phyloP scores from a whole-genome alignment of 345 rosid species.

The Moricandia moricandioides region DNA sequence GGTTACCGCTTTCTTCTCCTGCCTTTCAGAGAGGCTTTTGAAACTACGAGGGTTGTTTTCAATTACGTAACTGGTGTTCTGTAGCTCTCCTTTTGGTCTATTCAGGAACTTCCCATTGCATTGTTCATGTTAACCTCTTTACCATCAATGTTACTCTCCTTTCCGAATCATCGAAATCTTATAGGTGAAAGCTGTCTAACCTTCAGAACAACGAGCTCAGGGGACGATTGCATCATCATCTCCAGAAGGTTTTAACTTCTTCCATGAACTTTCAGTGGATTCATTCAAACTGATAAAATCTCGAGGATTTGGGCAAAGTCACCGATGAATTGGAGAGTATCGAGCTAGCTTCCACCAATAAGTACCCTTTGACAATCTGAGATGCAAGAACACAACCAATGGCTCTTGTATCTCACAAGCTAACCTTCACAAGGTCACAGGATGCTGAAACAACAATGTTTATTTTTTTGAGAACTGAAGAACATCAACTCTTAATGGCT shows the following conservation, averaged over 20 bases:
- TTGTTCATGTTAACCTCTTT: constrained; percentile 4
- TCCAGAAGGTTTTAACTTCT: not conserved
- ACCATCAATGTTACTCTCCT: not conserved
- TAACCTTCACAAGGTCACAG: too few species aligned
- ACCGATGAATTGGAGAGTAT: too few species aligned
- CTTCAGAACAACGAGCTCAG: not conserved
- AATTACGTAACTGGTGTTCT: not conserved
- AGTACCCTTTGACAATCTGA: too few species aligned
- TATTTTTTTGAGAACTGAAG: too few species aligned
- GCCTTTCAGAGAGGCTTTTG: constrained; percentile 16
- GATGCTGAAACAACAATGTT: too few species aligned
- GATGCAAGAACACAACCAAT: too few species aligned
- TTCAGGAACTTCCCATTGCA: not conserved
- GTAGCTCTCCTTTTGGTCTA: not conserved
- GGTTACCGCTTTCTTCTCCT: constrained; percentile 4
- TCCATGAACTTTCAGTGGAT: not conserved
- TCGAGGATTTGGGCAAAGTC: too few species aligned
- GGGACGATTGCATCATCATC: not conserved
- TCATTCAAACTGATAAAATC: too few species aligned
- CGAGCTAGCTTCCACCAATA: not conserved
- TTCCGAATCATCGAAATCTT: not conserved
- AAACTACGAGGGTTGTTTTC: constrained; percentile 9
- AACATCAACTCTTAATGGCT: too few species aligned
- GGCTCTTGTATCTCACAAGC: too few species aligned
- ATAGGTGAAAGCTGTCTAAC: not conserved